A percentile compares a stretch with the other conserved stretches of the same genome.
phyloP scores from a whole-genome alignment of 331 rosid genomes.

The Prunus yedoensis region DNA sequence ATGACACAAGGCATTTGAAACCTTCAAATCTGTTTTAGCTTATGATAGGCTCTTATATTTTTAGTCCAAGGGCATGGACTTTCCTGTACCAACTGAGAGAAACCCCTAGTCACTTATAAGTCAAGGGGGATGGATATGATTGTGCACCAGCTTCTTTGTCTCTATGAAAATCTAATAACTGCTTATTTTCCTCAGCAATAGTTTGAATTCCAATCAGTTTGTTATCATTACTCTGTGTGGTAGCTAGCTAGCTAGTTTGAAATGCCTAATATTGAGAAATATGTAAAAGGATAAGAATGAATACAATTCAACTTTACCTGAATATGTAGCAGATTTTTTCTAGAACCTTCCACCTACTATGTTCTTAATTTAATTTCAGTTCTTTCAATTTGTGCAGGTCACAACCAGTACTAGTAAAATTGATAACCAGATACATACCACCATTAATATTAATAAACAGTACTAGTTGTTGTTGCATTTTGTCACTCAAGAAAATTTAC shows the following conservation, averaged over 20 bases:
- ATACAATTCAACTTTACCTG: not conserved
- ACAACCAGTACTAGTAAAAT: no score
- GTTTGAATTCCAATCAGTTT: constrained; percentile 15
- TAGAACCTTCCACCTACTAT: not conserved
- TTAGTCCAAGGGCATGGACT: constrained; percentile 16
- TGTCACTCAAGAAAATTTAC: no score
- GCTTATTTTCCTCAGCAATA: not conserved
- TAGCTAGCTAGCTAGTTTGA: not conserved
- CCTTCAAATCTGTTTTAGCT: not conserved
- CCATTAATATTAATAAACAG: no score
- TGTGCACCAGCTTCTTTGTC: constrained; percentile 2
- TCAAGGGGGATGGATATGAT: not conserved
- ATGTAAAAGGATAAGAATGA: not conserved
- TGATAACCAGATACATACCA: not conserved
- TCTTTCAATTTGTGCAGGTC: no score
- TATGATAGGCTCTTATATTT: not conserved
- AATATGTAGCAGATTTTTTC: not conserved
- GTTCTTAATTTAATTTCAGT: not conserved
- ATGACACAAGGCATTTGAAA: constrained; percentile 12
- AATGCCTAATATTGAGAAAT: not conserved
- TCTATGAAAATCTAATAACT: not conserved
- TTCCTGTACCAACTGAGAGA: constrained; percentile 11
- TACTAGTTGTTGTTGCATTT: no score
- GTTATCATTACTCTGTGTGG: constrained; percentile 4
- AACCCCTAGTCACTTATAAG: constrained; percentile 14